Percentiles rank a stretch among this genome's conserved stretches.
Evolutionary conservation across 2,329 filamentous ascomycete genomes (phyloP).

Genomic region (Fusarium sp.): DNA sequence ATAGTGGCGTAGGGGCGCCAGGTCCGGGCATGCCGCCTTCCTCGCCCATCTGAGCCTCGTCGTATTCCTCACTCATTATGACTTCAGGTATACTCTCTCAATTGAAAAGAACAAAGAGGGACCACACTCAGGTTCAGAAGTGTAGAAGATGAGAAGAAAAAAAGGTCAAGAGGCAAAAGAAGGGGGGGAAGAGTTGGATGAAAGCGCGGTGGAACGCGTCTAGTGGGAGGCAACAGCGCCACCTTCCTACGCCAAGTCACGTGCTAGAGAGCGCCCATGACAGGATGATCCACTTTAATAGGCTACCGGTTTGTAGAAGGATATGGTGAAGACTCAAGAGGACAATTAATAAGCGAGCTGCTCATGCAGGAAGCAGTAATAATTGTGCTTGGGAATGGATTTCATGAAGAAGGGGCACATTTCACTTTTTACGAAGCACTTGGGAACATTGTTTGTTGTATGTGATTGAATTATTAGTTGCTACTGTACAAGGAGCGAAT

Average conservation of each 20-base stretch:
- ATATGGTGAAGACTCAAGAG: not conserved
- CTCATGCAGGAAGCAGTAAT: not conserved
- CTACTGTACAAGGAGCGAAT: constrained; percentile 43
- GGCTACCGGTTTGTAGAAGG: not conserved
- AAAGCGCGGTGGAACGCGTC: constrained; percentile 54
- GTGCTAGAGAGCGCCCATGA: constrained; percentile 37
- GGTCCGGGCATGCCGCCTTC: constrained; percentile 82
- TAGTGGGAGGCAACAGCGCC: constrained; percentile 44
- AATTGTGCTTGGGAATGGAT: not conserved
- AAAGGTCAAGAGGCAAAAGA: constrained; percentile 30
- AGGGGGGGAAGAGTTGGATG: constrained; percentile 41
- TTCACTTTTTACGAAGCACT: not conserved
- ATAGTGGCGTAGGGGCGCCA: constrained; percentile 91
- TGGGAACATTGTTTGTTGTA: not conserved
- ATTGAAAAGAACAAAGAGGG: not conserved
- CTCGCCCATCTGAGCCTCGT: constrained; percentile 74
- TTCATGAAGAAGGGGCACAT: not conserved
- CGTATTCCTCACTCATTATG: constrained; percentile 67
- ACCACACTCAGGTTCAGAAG: not conserved
- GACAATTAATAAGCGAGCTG: not conserved
- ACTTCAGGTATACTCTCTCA: not conserved
- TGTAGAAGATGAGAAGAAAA: not conserved
- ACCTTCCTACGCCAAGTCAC: constrained; percentile 55
- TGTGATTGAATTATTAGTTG: constrained; percentile 24
- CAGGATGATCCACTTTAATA: not conserved